Evolutionary conservation across 345 rosid genomes (phyloP), one percentile per base, ranked within the genome.

Genomic region (Aurinia saxatilis): DNA sequence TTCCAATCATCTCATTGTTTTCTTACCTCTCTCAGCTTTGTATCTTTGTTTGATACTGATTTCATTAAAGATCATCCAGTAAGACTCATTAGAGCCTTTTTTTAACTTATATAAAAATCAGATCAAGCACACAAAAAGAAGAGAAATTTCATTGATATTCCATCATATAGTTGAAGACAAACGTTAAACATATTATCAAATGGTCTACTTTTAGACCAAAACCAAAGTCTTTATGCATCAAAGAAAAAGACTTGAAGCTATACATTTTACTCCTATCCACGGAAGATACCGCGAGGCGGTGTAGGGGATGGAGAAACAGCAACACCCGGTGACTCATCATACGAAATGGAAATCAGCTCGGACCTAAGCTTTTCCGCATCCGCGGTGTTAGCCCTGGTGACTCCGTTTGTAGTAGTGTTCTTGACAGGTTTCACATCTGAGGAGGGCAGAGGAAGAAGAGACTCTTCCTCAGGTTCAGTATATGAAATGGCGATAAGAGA

Each of bases 401-500:
- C 48, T 48, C 65, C 70, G 40, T 71, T 65, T 34, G 65, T 35
- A 18, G 0, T 27, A 18, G 0, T 27, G 19, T 8, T 46, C 30
- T 9, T 6, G 16, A 42, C 13, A 41, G 50, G 54, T 50, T 49
- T 63, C 47, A 57, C 49, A 41, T 71, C 70, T 13, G 66, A 51
- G 7, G 14, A 37, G 2, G 60, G 11, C 41, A 8, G 35, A 58
- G 37, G 37, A 34, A 34, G 15, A 42, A 10, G 5, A 4, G 54
- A n/a, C n/a, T n/a, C 63, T 15, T 71, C 74, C 36, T 63, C 75
- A 0, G 71, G 71, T 14, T 50, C 65, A 57, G 75, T 63, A 55
- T 71, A 65, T 9, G 75, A 13, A 33, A 71, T 71, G n/a, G 65
- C 71, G 7, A 71, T 71, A 5, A 71, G 75, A 50, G 71, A 59